Conservation (phyloP, 179 eudicot species). For the Beta lomatogona region DNA sequence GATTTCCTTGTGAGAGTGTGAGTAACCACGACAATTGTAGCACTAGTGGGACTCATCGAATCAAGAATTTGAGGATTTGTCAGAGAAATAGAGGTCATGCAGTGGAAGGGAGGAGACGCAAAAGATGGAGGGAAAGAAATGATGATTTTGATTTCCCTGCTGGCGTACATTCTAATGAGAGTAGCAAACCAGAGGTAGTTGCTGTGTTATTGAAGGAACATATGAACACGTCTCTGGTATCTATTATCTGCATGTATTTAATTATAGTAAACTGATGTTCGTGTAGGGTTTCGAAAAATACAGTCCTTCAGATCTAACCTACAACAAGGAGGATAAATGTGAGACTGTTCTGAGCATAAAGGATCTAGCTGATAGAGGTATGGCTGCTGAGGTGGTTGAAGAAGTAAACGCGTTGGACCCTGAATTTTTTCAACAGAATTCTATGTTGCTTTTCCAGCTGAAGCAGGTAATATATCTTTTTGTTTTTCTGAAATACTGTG, state of each 20-base stretch:
- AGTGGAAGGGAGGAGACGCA: constrained; percentile 71
- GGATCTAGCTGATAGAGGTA: constrained; percentile 78
- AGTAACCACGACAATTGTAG: constrained; percentile 76
- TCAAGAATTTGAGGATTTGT: constrained; percentile 36
- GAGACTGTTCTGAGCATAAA: constrained; percentile 72
- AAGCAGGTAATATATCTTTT: constrained; percentile 61
- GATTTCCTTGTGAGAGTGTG: constrained; percentile 52
- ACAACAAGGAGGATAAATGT: constrained; percentile 45
- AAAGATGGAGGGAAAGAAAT: constrained; percentile 84
- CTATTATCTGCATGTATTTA: neutral
- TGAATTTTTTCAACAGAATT: constrained; percentile 61
- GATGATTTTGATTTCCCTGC: constrained; percentile 41
- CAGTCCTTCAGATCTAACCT: constrained; percentile 26
- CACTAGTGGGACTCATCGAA: constrained; percentile 60
- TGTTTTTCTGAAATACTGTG: neutral
- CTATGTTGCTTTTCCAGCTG: constrained; percentile 73
- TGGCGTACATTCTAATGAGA: constrained; percentile 37
- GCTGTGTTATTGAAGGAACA: neutral
- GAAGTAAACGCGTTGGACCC: constrained; percentile 78
- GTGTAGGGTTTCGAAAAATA: constrained; percentile 41
- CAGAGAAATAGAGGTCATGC: constrained; percentile 58
- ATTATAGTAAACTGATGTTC: constrained; percentile 17
- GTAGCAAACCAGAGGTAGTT: constrained; percentile 41
- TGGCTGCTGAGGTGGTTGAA: constrained; percentile 88
- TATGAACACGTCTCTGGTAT: neutral